Conservation (phyloP, 257 asterid genomes). For the Perilla frutescens region DNA sequence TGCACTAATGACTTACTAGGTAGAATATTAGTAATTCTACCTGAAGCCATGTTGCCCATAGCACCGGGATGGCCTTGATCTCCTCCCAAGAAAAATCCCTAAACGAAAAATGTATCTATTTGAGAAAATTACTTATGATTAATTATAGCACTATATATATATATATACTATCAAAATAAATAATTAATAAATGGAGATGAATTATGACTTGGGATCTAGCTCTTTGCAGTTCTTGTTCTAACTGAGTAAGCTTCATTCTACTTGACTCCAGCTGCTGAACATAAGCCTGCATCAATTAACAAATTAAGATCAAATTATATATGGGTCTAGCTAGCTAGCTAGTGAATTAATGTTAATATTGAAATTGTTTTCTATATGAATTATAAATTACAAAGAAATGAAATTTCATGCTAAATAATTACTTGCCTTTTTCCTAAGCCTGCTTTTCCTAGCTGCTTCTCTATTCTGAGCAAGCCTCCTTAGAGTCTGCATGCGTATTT, state of each 20-base stretch:
- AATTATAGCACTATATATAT: not conserved
- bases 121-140: not conserved
- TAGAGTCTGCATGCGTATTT: constrained; percentile 54
- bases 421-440: constrained; percentile 83
- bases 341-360: too few species aligned
- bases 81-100: constrained; percentile 77
- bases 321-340: too few species aligned
- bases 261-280: constrained; percentile 92
- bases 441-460: constrained; percentile 96
- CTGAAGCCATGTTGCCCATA: constrained; percentile 58
- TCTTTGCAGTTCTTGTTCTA: constrained; percentile 80
- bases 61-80: constrained; percentile 53
- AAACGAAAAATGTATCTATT: not conserved
- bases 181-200: not conserved
- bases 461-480: constrained; percentile 97
- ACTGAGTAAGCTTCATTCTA: constrained; percentile 74
- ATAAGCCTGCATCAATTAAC: constrained; percentile 65
- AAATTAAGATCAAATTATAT: not conserved
- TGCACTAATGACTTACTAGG: too few species aligned
- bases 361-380: too few species aligned
- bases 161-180: not conserved
- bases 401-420: constrained; percentile 16
- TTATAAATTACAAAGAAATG: not conserved
- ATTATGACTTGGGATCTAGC: constrained; percentile 71
- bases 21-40: constrained; percentile 18